phyloP scores from a whole-genome alignment of 768 basidiomycete species.

The Royoungia palumana region DNA sequence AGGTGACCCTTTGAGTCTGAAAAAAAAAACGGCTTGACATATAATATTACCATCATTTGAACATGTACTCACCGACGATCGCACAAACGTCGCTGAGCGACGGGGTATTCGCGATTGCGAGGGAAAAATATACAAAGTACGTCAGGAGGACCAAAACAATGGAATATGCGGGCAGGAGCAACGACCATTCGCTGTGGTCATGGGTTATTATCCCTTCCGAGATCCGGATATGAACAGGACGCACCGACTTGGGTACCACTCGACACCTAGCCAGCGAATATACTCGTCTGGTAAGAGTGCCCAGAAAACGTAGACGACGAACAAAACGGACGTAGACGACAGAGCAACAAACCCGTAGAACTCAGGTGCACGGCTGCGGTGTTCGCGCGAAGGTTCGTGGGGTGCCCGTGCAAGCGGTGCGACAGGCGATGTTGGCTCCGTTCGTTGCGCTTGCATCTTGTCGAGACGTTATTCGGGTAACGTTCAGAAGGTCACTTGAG shows the following conservation, averaged over 20 bases:
- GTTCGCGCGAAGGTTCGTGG: slow-evolving; percentile 37
- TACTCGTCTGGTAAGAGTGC: slow-evolving; percentile 71
- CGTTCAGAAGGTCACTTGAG: too few species aligned
- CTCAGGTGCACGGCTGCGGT: slow-evolving; percentile 71
- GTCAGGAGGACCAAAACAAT: slow-evolving; percentile 68
- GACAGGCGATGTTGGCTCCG: slow-evolving; percentile 42
- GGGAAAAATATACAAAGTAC: slow-evolving; percentile 72
- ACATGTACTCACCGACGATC: slow-evolving; percentile 54
- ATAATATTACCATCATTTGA: slow-evolving; percentile 7
- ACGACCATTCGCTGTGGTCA: slow-evolving; percentile 70
- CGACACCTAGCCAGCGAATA: slow-evolving; percentile 62
- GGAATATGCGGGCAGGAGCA: slow-evolving; percentile 77
- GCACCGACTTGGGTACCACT: slow-evolving; percentile 88
- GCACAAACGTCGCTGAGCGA: slow-evolving; percentile 61
- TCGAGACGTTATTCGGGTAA: too few species aligned
- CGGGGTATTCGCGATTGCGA: slow-evolving; percentile 72
- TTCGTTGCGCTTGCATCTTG: slow-evolving; percentile 14
- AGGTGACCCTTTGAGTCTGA: slow-evolving; percentile 58
- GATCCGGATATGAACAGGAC: slow-evolving; percentile 13
- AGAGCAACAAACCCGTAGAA: slow-evolving; percentile 90
- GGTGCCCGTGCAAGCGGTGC: slow-evolving; percentile 45
- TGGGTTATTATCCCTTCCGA: not conserved
- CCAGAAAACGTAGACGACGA: slow-evolving; percentile 74
- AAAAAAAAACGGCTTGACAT: slow-evolving; percentile 11
- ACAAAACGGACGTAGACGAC: slow-evolving; percentile 71